These are phyloP conservation scores for Aspergillus novoparasiticus DNA, from an alignment of 2,329 filamentous ascomycete genomes.

Conservation along the genomic window DNA sequence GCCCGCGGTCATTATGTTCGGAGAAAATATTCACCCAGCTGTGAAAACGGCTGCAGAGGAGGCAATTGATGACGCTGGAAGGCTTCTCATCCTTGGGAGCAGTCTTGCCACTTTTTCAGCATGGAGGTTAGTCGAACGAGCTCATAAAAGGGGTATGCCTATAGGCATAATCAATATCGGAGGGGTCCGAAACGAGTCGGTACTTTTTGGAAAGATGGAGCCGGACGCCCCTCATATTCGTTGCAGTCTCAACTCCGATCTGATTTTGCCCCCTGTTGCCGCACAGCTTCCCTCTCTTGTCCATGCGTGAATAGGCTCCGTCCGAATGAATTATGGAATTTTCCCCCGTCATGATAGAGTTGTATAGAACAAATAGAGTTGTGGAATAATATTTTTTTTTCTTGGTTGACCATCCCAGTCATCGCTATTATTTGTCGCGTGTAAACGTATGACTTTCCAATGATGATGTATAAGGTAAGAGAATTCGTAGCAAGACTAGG, in stretches of 20 bases:
- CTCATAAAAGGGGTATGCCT: slow-evolving; percentile 78
- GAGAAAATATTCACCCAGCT: slow-evolving; percentile 73
- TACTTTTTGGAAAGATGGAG: slow-evolving; percentile 40
- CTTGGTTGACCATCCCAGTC: too few relatives aligned
- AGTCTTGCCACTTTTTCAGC: slow-evolving; percentile 94
- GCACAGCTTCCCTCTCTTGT: slow-evolving; percentile 28
- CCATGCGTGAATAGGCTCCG: background rate
- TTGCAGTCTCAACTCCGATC: slow-evolving; percentile 46
- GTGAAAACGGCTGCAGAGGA: slow-evolving; percentile 78
- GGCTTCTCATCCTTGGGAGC: slow-evolving; percentile 79
- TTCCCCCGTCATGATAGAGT: background rate
- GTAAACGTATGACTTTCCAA: too few relatives aligned
- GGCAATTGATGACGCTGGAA: slow-evolving; percentile 74
- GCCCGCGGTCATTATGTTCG: slow-evolving; percentile 94
- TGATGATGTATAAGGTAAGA: background rate
- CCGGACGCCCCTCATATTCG: slow-evolving; percentile 35
- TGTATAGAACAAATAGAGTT: background rate
- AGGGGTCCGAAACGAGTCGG: slow-evolving; percentile 49
- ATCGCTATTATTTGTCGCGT: background rate
- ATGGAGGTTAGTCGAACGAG: slow-evolving; percentile 83
- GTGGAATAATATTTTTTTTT: background rate
- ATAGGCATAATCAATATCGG: slow-evolving; percentile 83
- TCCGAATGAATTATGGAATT: background rate
- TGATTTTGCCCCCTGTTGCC: slow-evolving; percentile 44
- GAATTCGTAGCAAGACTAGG: background rate